Evolutionary conservation across 352 stramenopile species (phyloP).

Genomic region (Pythium brassicae): DNA sequence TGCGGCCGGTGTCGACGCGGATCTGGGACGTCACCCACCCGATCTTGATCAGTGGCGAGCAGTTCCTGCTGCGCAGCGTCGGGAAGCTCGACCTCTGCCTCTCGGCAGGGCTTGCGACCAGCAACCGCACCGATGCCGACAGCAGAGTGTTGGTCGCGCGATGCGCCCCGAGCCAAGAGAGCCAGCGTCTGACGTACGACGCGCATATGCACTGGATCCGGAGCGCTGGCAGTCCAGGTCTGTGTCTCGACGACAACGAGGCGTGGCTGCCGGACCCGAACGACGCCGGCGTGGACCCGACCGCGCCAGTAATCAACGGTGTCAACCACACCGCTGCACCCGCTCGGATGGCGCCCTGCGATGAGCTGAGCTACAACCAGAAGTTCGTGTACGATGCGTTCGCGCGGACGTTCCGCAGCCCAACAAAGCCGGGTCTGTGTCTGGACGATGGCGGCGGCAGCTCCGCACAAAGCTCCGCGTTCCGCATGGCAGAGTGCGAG

Average conservation of each 20-base stretch:
- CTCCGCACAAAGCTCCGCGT: not conserved
- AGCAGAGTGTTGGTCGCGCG: not conserved
- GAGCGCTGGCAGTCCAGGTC: not conserved
- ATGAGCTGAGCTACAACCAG: conserved; percentile 4
- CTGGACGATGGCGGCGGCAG: conserved; percentile 9
- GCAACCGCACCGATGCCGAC: not conserved
- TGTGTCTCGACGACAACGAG: conserved; percentile 13
- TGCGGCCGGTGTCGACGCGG: not conserved
- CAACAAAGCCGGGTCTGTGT: conserved; percentile 1
- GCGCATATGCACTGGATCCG: conserved; percentile 2
- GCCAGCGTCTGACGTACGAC: conserved; percentile 10
- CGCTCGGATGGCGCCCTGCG: not conserved
- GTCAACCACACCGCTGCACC: not conserved
- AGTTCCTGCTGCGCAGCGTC: conserved; percentile 8
- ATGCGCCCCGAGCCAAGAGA: not conserved
- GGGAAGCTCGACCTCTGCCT: conserved; percentile 10
- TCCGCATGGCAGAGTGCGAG: conserved; percentile 6
- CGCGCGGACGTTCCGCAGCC: conserved; percentile 2
- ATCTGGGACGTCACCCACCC: conserved; percentile 1
- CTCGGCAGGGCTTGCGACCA: not conserved
- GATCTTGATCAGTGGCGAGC: not conserved
- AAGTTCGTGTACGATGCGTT: conserved; percentile 10
- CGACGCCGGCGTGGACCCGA: not conserved
- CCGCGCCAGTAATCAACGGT: not conserved
- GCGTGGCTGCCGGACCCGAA: not conserved